Percentiles rank a stretch among this genome's conserved stretches.
phyloP scores from a whole-genome alignment of 306 rosid species.

The Medicago arabica region DNA sequence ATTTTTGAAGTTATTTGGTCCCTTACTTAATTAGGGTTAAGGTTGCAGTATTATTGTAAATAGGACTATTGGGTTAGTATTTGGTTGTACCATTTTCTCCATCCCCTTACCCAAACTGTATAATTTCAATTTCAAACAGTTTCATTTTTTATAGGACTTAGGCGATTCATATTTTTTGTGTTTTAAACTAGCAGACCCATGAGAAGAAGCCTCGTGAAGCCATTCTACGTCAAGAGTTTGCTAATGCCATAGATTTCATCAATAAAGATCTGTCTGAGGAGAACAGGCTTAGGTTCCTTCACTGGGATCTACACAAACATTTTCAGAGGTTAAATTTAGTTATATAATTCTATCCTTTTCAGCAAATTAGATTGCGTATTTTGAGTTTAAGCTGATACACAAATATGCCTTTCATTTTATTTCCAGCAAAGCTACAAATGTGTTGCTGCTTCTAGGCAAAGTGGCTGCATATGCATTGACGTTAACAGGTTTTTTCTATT shows the following conservation, averaged over 20 bases:
- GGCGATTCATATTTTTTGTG: constrained; percentile 30
- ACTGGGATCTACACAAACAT: constrained; percentile 94
- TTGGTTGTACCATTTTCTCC: constrained; percentile 21
- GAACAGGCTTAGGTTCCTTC: constrained; percentile 80
- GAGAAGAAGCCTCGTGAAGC: constrained; percentile 98
- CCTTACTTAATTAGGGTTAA: not conserved
- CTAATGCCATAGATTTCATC: constrained; percentile 80
- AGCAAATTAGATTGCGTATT: constrained; percentile 9
- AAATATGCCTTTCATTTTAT: constrained; percentile 43
- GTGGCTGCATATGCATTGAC: constrained; percentile 80
- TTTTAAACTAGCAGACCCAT: constrained; percentile 53
- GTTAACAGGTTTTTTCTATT: constrained; percentile 79
- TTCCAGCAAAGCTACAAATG: constrained; percentile 87
- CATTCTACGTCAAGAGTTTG: constrained; percentile 85
- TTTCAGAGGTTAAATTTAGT: constrained; percentile 49
- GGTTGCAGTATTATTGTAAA: not conserved
- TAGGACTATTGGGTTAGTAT: constrained; percentile 5
- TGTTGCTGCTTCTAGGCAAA: constrained; percentile 70
- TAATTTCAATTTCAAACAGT: constrained; percentile 16
- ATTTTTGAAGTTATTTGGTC: not conserved
- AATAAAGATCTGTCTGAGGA: constrained; percentile 72
- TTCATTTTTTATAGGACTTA: not conserved
- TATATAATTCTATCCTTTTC: constrained; percentile 20
- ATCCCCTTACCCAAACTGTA: not conserved
- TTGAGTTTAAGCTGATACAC: constrained; percentile 47